These are phyloP conservation scores for Lipomyces spencermartinsiae DNA, from an alignment of 805 yeast genomes.

Conservation along the genomic window DNA sequence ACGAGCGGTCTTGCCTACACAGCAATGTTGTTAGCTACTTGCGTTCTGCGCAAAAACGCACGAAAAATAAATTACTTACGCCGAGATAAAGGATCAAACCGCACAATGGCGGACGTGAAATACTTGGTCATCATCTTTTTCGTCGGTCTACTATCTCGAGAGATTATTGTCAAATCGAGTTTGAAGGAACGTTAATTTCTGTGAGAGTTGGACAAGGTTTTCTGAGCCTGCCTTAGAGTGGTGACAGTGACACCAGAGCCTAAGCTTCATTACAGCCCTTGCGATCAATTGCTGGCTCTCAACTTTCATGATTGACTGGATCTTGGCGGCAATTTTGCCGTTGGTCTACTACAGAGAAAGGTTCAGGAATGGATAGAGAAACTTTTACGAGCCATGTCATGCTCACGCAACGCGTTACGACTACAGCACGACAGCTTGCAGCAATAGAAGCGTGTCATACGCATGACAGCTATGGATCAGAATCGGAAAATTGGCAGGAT, in stretches of 20 bases:
- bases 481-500: no score
- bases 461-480: no score
- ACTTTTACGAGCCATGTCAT: no score
- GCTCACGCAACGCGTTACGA: no score
- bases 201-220: neutral
- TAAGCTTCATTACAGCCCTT: no score
- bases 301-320: neutral
- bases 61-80: constrained; percentile 48
- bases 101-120: constrained; percentile 76
- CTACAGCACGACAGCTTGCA: no score
- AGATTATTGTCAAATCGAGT: neutral
- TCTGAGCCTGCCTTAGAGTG: no score
- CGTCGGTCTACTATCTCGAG: neutral
- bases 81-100: constrained; percentile 77
- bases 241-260: no score
- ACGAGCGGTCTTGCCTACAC: constrained; percentile 74
- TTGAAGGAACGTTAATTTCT: neutral
- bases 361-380: no score
- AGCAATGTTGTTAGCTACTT: neutral
- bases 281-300: neutral
- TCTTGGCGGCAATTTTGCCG: neutral
- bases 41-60: neutral
- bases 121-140: constrained; percentile 85
- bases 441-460: no score
- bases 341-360: neutral